Base-by-base conservation (phyloP, 169 alveolate genomes). In the Plasmodium relictum region DNA sequence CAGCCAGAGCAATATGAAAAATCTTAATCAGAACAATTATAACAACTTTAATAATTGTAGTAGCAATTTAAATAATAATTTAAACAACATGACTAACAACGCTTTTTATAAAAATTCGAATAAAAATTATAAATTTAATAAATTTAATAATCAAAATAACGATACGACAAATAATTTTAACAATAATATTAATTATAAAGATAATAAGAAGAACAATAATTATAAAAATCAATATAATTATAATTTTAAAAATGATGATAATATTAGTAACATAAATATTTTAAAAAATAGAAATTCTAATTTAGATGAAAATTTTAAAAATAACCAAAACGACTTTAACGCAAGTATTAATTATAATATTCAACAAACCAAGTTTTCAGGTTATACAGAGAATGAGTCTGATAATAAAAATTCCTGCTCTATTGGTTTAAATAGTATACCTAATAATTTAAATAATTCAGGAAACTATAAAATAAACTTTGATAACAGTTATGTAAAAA, bases 231-330 rank as follows among this genome's bases (percentile, higher is more conserved):
- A 76, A 22, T 63, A 63, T 56, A 63, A 58, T 76, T n/a, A 42
- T 54, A 76, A 7, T 73, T 73, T 2, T 73, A 73, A 73, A 65
- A 58, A 41, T 73, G 88, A 73, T 41, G 88, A 65, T 12, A 73
- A 26, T 73, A 50, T 22, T 18, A 68, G 22, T 18, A 68, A 22
- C 56, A 6, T 20, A 16, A n/a, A 54, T 14, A 54, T 9, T 0
- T 16, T 65, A 24, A 48, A 37, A 18, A 56, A 18, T 18, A 63
- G 89, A 62, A 63, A 63, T 45, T 58, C 50, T 31, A 76, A 41
- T 68, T 31, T 48, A 44, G 89, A 62, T 48, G 89, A 63, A 62
- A 56, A 37, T 39, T 37, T 58, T 14, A 56, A 31, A 73, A 73
- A 73, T 39, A 20, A 14, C 63, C 31, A 72, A 24, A 48, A 14